Evolutionary conservation across 2,329 filamentous ascomycete species (phyloP).

Genomic region (Colletotrichum camelliae): DNA sequence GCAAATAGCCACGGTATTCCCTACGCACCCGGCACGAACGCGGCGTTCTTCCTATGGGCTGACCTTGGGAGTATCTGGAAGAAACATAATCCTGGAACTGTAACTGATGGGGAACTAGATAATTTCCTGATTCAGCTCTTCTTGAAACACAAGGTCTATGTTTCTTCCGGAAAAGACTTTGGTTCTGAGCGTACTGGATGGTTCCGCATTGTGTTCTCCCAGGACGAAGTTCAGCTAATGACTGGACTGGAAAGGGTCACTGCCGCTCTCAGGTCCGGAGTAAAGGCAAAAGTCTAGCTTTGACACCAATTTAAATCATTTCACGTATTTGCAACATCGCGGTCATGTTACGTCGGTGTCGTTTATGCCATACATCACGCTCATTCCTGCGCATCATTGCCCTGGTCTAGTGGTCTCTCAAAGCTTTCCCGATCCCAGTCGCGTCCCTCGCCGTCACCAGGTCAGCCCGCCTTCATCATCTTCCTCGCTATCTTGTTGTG

Average conservation of each 20-base stretch:
- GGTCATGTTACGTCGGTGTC: too few species aligned
- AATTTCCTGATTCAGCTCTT: slow-evolving; percentile 12
- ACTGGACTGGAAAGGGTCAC: slow-evolving; percentile 22
- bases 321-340: too few species aligned
- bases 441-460: slow-evolving; percentile 9
- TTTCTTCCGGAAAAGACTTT: slow-evolving; percentile 40
- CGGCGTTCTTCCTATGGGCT: slow-evolving; percentile 61
- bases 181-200: slow-evolving; percentile 42
- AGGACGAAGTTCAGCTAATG: slow-evolving; percentile 32
- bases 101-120: slow-evolving; percentile 69
- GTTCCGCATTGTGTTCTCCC: slow-evolving; percentile 45
- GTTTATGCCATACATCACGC: too few species aligned
- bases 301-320: background rate
- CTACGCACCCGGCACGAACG: slow-evolving; percentile 52
- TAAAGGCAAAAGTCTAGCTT: background rate
- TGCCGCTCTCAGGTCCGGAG: background rate
- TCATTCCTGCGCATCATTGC: too few species aligned
- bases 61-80: slow-evolving; percentile 53
- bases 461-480: slow-evolving; percentile 20
- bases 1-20: slow-evolving; percentile 45
- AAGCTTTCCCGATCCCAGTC: slow-evolving; percentile 12
- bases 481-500: slow-evolving; percentile 6
- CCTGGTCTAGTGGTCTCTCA: background rate
- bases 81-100: slow-evolving; percentile 75
- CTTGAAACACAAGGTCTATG: slow-evolving; percentile 35